Evolutionary conservation across 2,329 filamentous ascomycete species (phyloP).

Genomic region (Epichloe elymi): DNA sequence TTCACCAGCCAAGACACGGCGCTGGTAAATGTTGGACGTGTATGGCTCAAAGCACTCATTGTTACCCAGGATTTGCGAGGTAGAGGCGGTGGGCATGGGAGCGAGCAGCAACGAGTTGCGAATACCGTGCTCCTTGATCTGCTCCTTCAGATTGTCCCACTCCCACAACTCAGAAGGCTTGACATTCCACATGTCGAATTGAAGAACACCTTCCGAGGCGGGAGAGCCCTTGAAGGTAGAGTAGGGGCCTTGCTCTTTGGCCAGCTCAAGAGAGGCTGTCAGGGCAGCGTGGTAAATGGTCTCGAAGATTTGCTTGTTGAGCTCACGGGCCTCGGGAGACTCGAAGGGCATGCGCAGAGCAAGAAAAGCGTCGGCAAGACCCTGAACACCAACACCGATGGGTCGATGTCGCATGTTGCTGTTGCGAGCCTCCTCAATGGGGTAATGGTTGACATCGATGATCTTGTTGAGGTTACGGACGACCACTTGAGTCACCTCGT

Average conservation of each 20-base stretch:
- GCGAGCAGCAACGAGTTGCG: slow-evolving; percentile 93
- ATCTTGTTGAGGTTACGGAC: slow-evolving; percentile 96
- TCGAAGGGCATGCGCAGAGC: slow-evolving; percentile 95
- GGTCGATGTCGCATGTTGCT: slow-evolving; percentile 97
- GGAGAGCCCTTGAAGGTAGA: slow-evolving; percentile 86
- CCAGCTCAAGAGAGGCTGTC: slow-evolving; percentile 77
- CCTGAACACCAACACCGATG: slow-evolving; percentile 92
- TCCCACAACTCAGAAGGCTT: slow-evolving; percentile 94
- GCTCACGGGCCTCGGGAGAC: slow-evolving; percentile 79
- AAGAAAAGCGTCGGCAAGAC: slow-evolving; percentile 95
- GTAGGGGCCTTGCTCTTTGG: slow-evolving; percentile 74
- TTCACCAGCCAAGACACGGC: slow-evolving; percentile 91
- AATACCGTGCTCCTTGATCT: slow-evolving; percentile 85
- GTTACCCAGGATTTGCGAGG: slow-evolving; percentile 95
- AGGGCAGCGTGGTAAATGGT: slow-evolving; percentile 96
- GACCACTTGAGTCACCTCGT: slow-evolving; percentile 85
- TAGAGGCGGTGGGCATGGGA: slow-evolving; percentile 95
- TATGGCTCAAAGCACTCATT: slow-evolving; percentile 99
- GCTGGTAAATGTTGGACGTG: slow-evolving; percentile 99
- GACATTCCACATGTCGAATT: slow-evolving; percentile 98
- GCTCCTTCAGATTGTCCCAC: slow-evolving; percentile 76
- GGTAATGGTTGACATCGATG: slow-evolving; percentile 97
- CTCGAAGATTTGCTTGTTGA: slow-evolving; percentile 98
- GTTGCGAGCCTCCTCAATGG: slow-evolving; percentile 83
- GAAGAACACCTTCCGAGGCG: slow-evolving; percentile 86